phyloP scores from a whole-genome alignment of 768 basidiomycete species.

The Leucogyrophana mollusca region DNA sequence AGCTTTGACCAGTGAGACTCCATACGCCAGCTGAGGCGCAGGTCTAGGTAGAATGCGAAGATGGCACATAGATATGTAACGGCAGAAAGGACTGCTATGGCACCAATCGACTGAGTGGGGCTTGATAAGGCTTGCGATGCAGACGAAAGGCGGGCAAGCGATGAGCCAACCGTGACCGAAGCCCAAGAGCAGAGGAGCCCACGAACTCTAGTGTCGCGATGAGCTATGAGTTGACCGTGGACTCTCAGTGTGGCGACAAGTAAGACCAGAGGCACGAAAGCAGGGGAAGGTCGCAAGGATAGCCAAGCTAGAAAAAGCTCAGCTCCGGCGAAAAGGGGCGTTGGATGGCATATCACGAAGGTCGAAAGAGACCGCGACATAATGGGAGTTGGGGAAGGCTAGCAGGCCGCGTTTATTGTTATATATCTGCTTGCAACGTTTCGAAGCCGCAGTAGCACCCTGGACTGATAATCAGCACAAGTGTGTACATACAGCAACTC shows the following conservation, averaged over 20 bases:
- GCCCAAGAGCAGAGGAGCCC: constrained; percentile 33
- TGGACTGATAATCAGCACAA: too few species aligned
- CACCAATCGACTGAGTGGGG: constrained; percentile 43
- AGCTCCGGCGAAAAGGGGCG: constrained; percentile 17
- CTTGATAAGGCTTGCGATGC: constrained; percentile 58
- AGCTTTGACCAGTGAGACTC: constrained; percentile 40
- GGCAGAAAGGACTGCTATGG: constrained; percentile 41
- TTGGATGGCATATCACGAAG: constrained; percentile 24
- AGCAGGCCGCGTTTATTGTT: too few species aligned
- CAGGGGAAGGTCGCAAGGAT: constrained; percentile 27
- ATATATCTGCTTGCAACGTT: background rate
- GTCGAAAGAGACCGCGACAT: constrained; percentile 16
- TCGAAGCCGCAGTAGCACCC: background rate
- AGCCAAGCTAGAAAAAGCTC: constrained; percentile 23
- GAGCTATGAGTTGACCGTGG: constrained; percentile 29
- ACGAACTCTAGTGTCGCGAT: constrained; percentile 25
- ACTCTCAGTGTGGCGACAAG: constrained; percentile 24
- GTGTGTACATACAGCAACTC: too few species aligned
- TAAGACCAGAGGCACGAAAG: constrained; percentile 33
- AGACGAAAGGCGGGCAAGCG: constrained; percentile 41
- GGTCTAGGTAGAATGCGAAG: constrained; percentile 36
- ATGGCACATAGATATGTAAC: constrained; percentile 46
- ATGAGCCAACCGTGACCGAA: constrained; percentile 38
- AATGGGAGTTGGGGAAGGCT: background rate
- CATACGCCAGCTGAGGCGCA: constrained; percentile 30